Base-by-base conservation (phyloP, 192 early-diverging fungal genomes). In the Entomortierella lignicola region DNA sequence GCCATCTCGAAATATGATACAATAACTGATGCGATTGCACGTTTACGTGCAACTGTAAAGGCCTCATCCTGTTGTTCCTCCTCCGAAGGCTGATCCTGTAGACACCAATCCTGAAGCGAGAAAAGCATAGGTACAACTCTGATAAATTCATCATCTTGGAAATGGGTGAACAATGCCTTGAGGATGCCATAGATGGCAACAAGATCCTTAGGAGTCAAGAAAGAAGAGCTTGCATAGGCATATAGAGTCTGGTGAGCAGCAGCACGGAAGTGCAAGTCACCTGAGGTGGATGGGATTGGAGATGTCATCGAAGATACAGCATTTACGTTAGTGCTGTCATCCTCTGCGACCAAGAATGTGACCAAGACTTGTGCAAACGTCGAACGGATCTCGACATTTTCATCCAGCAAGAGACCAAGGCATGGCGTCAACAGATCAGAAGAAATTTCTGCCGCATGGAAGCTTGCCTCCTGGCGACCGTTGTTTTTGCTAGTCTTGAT, bases 331-430 rank as follows among this genome's bases (percentile, higher is more conserved):
- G 13, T 23, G 32, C 39, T 59, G 10, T 82, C 70, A 8, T 86
- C 67, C 57, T 83, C 71, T 11, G 72, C 60, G 6, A 77, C 71
- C 51, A 88, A 66, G 66, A 85, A 86, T 11, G 60, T 71, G 21
- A 81, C 31, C 23, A 88, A 48, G 0, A 74, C 74, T 17, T 77
- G 53, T 10, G 84, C 81, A 66, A 84, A 86, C 21, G 66, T 55
- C 1, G 79, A 69, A 26, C 87, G 60, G 59, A 81, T 70, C 30
- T 77, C 72, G 27, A 74, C 60, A 34, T 79, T 55, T 4, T 59
- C 57, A 50, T 85, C 82, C 42, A 75, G 8, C 37, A 82, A 72
- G 21, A 85, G 58, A 1, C 55, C 75, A 2, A 83, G 63, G 41
- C 81, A 75, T 30, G 77, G 66, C 0, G 82, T 69, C 60, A 82